A percentile compares a stretch with the other conserved stretches of the same genome.
These are phyloP conservation scores for Stromatinia cepivora DNA, from an alignment of 2,329 filamentous ascomycete species.

Conservation along the genomic window DNA sequence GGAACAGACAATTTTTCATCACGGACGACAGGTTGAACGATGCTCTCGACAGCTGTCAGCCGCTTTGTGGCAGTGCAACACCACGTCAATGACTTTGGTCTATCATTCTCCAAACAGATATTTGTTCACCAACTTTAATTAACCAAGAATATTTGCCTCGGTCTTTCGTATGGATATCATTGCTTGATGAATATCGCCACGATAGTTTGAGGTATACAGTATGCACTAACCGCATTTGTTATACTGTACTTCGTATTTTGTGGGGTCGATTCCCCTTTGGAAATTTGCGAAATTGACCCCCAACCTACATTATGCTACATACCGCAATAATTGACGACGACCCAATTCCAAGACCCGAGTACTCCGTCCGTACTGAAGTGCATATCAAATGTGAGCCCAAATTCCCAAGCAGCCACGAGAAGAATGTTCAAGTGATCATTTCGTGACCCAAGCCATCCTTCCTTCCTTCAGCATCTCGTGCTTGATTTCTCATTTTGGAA, in stretches of 20 bases:
- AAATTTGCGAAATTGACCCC: conserved; percentile 9
- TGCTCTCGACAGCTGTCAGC: background rate
- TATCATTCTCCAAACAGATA: background rate
- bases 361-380: background rate
- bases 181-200: conserved; percentile 4
- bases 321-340: background rate
- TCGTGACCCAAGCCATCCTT: conserved; percentile 17
- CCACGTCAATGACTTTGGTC: conserved; percentile 9
- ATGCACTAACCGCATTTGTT: background rate
- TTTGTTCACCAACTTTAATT: background rate
- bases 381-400: background rate
- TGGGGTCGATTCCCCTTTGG: background rate
- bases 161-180: background rate
- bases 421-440: conserved; percentile 19
- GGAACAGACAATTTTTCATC: conserved; percentile 18
- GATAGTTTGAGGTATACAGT: background rate
- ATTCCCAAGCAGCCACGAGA: background rate
- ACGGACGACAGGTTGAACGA: conserved; percentile 22
- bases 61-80: conserved; percentile 23
- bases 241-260: background rate
- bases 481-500: conserved; percentile 5
- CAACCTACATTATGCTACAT: no score
- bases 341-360: conserved; percentile 3
- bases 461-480: conserved; percentile 11
- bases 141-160: background rate